Evolutionary conservation across 441 rosid genomes (phyloP).

Genomic region (Kokia cookei): DNA sequence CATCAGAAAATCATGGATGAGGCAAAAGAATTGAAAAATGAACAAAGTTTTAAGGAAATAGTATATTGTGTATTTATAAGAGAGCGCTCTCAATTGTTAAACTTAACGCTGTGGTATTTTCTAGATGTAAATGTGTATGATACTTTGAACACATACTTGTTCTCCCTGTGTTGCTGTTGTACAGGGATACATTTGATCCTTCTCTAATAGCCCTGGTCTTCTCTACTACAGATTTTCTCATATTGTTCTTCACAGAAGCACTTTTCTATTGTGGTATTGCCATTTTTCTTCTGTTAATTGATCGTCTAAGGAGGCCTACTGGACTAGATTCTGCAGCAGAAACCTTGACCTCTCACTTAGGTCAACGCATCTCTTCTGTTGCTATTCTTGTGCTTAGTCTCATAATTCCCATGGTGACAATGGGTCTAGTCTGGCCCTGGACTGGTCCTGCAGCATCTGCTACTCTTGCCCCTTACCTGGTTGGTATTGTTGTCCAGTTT

Average conservation of each 20-base stretch:
- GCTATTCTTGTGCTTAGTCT: slow-evolving; percentile 84
- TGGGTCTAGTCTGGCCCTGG: slow-evolving; percentile 99
- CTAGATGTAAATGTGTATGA: not conserved
- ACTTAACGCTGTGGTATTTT: not conserved
- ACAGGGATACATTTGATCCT: not conserved
- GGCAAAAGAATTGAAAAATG: not conserved
- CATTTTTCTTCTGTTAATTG: slow-evolving; percentile 60
- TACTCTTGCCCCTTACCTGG: slow-evolving; percentile 94
- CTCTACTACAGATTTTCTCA: slow-evolving; percentile 81
- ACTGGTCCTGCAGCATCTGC: slow-evolving; percentile 99
- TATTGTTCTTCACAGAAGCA: slow-evolving; percentile 96
- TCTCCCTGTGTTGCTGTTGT: slow-evolving; percentile 5
- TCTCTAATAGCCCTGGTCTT: slow-evolving; percentile 9
- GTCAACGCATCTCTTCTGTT: slow-evolving; percentile 78
- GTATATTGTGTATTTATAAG: not conserved
- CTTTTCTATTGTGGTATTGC: slow-evolving; percentile 88
- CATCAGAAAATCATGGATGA: not conserved
- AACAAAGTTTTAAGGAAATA: not conserved
- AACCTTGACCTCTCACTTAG: slow-evolving; percentile 38
- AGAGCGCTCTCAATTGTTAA: not conserved
- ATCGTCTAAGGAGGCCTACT: slow-evolving; percentile 49
- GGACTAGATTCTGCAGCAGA: slow-evolving; percentile 17
- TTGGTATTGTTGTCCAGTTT: slow-evolving; percentile 88
- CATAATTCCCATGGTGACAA: slow-evolving; percentile 88
- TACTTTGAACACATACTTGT: not conserved